Evolutionary conservation across 2,329 filamentous ascomycete species (phyloP).

Genomic region (Capronia epimyces): DNA sequence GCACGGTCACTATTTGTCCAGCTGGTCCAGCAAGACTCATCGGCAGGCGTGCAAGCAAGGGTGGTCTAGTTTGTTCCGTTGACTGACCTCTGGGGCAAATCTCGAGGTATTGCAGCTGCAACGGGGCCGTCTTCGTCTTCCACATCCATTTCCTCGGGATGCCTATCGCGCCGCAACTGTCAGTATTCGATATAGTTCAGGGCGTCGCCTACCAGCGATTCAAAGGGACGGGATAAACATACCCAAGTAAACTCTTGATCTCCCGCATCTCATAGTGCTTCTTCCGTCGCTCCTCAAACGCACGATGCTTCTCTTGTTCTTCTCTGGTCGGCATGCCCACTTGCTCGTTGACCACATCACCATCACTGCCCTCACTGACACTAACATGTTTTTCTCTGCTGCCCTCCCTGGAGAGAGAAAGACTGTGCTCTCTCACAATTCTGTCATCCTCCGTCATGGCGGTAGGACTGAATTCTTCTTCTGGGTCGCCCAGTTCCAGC

Average conservation of each 20-base stretch:
- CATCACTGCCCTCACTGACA: conserved; percentile 57
- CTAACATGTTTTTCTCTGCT: conserved; percentile 69
- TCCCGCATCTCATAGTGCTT: conserved; percentile 99
- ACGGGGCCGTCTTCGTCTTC: conserved; percentile 53
- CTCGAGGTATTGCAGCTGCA: conserved; percentile 32
- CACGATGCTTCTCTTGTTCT: conserved; percentile 81
- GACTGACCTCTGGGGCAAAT: conserved; percentile 37
- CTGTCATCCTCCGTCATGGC: conserved; percentile 39
- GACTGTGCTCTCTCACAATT: conserved; percentile 39
- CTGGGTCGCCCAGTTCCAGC: conserved; percentile 85
- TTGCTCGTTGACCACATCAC: conserved; percentile 38
- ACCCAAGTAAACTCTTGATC: conserved; percentile 81
- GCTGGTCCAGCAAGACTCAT: not conserved
- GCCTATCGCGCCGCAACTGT: conserved; percentile 33
- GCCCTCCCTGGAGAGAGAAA: conserved; percentile 38
- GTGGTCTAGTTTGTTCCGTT: conserved; percentile 29
- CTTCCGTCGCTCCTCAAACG: conserved; percentile 88
- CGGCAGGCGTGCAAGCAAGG: not conserved
- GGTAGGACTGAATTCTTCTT: conserved; percentile 59
- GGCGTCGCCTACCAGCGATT: not conserved
- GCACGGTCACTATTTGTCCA: not conserved
- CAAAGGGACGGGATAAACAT: conserved; percentile 31
- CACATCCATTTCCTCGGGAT: conserved; percentile 62
- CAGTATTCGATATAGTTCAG: not conserved
- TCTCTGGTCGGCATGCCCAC: conserved; percentile 59